These are phyloP conservation scores for Panellus pusillus DNA, from an alignment of 768 basidiomycete genomes.

Conservation along the genomic window DNA sequence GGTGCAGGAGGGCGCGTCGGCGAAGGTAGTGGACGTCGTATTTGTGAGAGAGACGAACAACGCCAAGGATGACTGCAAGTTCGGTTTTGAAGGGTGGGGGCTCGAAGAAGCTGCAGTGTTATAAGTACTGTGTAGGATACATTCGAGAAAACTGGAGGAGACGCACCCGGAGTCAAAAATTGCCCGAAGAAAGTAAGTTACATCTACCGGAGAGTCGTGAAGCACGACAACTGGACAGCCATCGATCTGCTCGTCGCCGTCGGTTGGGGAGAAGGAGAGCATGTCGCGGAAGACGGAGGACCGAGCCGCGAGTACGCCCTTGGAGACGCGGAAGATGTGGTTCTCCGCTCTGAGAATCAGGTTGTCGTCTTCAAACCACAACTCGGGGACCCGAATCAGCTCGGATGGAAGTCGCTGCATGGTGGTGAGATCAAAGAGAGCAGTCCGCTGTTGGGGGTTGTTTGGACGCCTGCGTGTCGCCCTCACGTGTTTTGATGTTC, in stretches of 20 bases:
- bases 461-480: no score
- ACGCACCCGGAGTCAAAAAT: constrained; percentile 17
- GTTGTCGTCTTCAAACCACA: constrained; percentile 17
- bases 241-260: constrained; percentile 11
- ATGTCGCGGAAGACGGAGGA: constrained; percentile 20
- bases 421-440: neutral
- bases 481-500: no score
- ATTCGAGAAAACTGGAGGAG: no score
- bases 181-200: constrained; percentile 8
- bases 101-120: constrained; percentile 11
- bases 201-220: constrained; percentile 9
- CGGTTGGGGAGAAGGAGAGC: constrained; percentile 12
- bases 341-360: constrained; percentile 12
- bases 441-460: neutral
- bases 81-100: constrained; percentile 10
- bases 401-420: no score
- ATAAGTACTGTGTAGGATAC: neutral
- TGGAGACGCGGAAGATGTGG: constrained; percentile 13
- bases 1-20: constrained; percentile 8
- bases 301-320: constrained; percentile 7
- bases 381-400: constrained; percentile 5
- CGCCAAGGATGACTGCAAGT: constrained; percentile 8
- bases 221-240: constrained; percentile 19
- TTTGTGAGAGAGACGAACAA: constrained; percentile 16
- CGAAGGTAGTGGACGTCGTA: constrained; percentile 16